Percentiles rank a stretch among this genome's conserved stretches.
Conservation (phyloP, 768 basidiomycete species). For the Mycena haematopus region DNA sequence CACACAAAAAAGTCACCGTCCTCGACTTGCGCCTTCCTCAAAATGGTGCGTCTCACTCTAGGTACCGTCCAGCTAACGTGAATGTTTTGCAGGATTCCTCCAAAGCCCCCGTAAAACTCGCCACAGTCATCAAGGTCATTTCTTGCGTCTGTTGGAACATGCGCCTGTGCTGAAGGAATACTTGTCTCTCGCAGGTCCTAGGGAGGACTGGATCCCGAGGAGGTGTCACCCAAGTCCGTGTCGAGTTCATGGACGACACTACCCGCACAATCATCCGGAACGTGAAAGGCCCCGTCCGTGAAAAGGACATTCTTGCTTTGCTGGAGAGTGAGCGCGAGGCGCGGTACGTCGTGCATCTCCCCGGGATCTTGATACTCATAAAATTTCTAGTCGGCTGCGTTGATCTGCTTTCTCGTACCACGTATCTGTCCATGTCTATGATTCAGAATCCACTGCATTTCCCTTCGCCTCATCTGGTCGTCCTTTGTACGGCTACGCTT, state of each 20-base stretch:
- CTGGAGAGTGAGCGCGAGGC: conserved; percentile 99
- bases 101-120: conserved; percentile 95
- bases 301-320: conserved; percentile 95
- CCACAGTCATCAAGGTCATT: conserved; percentile 92
- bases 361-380: neutral
- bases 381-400: conserved; percentile 45
- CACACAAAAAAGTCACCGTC: conserved; percentile 29
- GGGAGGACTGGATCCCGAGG: conserved; percentile 99
- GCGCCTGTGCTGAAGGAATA: conserved; percentile 9
- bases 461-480: conserved; percentile 9
- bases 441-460: conserved; percentile 24
- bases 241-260: conserved; percentile 98
- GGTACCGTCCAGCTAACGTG: neutral
- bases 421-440: conserved; percentile 23
- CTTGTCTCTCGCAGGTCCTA: conserved; percentile 74
- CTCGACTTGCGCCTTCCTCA: conserved; percentile 18
- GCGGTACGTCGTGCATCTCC: conserved; percentile 68
- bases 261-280: conserved; percentile 97
- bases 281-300: conserved; percentile 96
- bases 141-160: neutral
- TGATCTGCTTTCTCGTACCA: conserved; percentile 33
- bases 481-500: conserved; percentile 5
- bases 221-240: conserved; percentile 98
- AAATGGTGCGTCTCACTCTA: conserved; percentile 21
- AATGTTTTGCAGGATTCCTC: conserved; percentile 69